A percentile compares a stretch with the other conserved stretches of the same genome.
phyloP scores from a whole-genome alignment of 1,284 basidiomycete species.

The Ustilago curta region DNA sequence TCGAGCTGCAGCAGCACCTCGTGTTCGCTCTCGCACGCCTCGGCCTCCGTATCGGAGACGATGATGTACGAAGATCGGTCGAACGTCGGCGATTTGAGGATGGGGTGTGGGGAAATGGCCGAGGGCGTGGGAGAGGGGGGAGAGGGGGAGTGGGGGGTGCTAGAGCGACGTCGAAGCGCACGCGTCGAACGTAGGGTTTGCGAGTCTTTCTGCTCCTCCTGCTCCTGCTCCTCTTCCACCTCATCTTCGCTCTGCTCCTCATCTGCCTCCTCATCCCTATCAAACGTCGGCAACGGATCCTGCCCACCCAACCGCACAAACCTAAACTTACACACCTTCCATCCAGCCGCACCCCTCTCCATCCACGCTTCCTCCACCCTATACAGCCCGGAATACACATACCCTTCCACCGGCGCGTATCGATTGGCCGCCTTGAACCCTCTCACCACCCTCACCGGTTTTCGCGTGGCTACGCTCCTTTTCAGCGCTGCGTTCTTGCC shows the following conservation, averaged over 20 bases:
- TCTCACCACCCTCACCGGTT: conserved; percentile 83
- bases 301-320: conserved; percentile 29
- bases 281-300: conserved; percentile 32
- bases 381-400: conserved; percentile 87
- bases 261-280: conserved; percentile 13
- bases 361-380: conserved; percentile 72
- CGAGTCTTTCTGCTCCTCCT: not conserved
- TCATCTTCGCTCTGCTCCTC: not conserved
- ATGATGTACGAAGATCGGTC: conserved; percentile 27
- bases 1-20: conserved; percentile 15
- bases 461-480: conserved; percentile 77
- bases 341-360: conserved; percentile 46
- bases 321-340: conserved; percentile 38
- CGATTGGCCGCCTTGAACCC: conserved; percentile 79
- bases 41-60: conserved; percentile 18
- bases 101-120: conserved; percentile 7
- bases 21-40: not conserved
- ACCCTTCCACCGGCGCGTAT: conserved; percentile 71
- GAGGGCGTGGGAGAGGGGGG: conserved; percentile 3
- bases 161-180: not conserved
- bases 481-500: conserved; percentile 79
- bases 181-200: no score
- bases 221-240: not conserved
- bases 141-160: not conserved
- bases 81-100: conserved; percentile 12